Evolutionary conservation across 306 rosid species (phyloP), one percentile per base, ranked within the genome.

Genomic region (Potentilla sterilis): DNA sequence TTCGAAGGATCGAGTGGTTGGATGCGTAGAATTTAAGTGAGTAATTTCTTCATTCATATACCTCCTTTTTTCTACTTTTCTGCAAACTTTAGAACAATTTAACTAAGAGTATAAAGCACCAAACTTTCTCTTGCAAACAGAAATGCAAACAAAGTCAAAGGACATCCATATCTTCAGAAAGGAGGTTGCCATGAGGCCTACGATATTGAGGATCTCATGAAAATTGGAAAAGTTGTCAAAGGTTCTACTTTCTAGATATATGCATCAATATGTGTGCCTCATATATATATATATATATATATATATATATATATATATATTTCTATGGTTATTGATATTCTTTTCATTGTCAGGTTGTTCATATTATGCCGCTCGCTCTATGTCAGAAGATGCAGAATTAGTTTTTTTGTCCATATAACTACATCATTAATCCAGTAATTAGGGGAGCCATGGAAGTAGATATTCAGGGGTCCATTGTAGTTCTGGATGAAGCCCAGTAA

Each of bases 401-500:
- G 94, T 94, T 64, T 94, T n/a, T 94, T 82, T 94, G 98, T 72
- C 98, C 98, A 62, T 94, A 94, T 79, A 94, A 43, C 83, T 94
- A 91, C 85, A 79, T 94, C 83, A 74, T 94, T 80, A 94, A 88
- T 87, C 98, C 98, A 54, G 92, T 94, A 74, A 88, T 94, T 77
- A 89, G 98, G 49, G 93, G 86, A 73, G 98, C 97, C 62, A 92
- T 94, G 98, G 95, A 92, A 43, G 92, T 94, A 58, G 91, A 94
- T 86, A 88, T 94, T 74, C 86, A 87, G 84, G 96, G 93, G 54
- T 89, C 98, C 73, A 85, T 92, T 57, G 78, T 94, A 79, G 88
- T 92, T 82, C 84, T 92, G 68, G 97, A 92, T 11, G 96, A 92
- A 86, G 97, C 97, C 81, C 98, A 94, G 98, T 94, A 87, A 85